Evolutionary conservation across 2,329 filamentous ascomycete genomes (phyloP).

Genomic region (Talaromyces albobiverticillius): DNA sequence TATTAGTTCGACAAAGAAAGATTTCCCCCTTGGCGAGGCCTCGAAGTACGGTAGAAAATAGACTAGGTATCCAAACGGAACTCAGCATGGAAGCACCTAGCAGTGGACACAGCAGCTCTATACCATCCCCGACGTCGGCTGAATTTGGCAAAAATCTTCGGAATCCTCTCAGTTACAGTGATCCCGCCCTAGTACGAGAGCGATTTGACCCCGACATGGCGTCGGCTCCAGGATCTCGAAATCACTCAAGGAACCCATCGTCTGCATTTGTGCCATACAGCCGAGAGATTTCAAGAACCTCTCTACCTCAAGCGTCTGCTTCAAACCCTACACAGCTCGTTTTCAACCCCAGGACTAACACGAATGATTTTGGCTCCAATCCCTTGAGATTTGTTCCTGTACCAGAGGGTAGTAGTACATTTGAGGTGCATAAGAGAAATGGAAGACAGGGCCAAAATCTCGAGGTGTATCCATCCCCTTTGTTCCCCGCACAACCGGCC

Average conservation of each 20-base stretch:
- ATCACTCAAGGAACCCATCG: slow-evolving; percentile 23
- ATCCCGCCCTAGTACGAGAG: slow-evolving; percentile 24
- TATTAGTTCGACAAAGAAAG: slow-evolving; percentile 16
- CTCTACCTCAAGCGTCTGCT: background rate
- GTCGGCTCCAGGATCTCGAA: slow-evolving; percentile 25
- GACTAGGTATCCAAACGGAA: slow-evolving; percentile 24
- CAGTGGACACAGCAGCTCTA: slow-evolving; percentile 22
- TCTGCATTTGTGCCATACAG: background rate
- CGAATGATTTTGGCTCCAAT: background rate
- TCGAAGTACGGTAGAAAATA: slow-evolving; percentile 15
- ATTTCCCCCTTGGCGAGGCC: slow-evolving; percentile 14
- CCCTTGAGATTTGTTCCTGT: background rate
- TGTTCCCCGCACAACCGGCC: slow-evolving; percentile 30
- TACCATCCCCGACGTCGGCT: slow-evolving; percentile 27
- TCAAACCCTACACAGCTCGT: background rate
- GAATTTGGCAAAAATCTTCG: slow-evolving; percentile 27
- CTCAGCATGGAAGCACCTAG: slow-evolving; percentile 30
- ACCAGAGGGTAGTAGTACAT: background rate
- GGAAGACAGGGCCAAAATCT: background rate
- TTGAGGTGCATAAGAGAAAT: background rate
- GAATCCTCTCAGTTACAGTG: slow-evolving; percentile 31
- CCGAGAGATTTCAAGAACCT: background rate
- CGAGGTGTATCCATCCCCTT: slow-evolving; percentile 28
- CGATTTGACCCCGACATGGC: slow-evolving; percentile 20
- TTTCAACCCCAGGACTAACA: background rate